Conservation (phyloP, 169 alveolate species). For the Cyclospora cayetanensis region DNA sequence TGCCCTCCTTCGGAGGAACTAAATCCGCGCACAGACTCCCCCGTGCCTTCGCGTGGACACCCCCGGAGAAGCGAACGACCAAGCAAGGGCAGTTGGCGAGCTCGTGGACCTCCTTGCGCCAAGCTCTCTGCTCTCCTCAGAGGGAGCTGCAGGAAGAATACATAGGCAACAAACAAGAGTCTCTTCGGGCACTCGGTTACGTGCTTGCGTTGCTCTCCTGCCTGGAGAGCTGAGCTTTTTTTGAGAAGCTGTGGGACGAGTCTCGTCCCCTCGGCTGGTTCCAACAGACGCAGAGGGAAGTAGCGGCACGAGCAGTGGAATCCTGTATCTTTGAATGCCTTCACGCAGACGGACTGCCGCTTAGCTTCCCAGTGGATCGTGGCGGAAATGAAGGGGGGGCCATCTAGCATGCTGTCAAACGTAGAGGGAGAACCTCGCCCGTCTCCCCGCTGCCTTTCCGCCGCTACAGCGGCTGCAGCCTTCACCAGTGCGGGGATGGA, state of each 20-base stretch:
- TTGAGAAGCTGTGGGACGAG: background rate
- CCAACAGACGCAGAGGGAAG: background rate
- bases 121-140: background rate
- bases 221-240: too few species aligned
- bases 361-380: constrained; percentile 4
- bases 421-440: background rate
- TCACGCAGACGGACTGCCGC: constrained; percentile 11
- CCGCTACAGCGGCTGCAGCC: background rate
- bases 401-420: constrained; percentile 1
- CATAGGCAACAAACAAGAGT: constrained; percentile 10
- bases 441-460: background rate
- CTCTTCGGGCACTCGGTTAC: background rate
- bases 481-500: background rate
- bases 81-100: background rate
- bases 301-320: constrained; percentile 30
- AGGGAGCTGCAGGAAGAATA: constrained; percentile 17
- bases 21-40: background rate
- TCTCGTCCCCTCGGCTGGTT: background rate
- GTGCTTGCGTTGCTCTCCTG: background rate
- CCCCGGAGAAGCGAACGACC: background rate
- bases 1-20: background rate
- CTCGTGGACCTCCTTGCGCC: background rate
- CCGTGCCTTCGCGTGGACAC: background rate
- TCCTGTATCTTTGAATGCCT: background rate
- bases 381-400: background rate